phyloP scores from a whole-genome alignment of 2,329 filamentous ascomycete genomes.

The Aspergillus ustus region DNA sequence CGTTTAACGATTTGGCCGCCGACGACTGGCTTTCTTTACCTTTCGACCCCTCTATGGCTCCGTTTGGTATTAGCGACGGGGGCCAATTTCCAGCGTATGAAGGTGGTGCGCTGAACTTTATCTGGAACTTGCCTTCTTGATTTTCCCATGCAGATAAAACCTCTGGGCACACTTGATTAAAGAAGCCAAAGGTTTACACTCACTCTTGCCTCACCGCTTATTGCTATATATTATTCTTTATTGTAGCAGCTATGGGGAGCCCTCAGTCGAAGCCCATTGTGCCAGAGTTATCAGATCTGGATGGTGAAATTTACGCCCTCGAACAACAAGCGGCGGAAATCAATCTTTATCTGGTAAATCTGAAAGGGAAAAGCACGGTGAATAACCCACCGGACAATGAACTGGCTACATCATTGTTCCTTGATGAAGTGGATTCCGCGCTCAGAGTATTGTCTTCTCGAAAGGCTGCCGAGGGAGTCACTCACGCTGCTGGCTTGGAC shows the following conservation, averaged over 20 bases:
- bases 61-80: constrained; percentile 44
- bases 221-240: background rate
- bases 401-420: background rate
- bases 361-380: background rate
- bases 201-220: background rate
- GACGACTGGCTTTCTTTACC: constrained; percentile 50
- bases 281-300: background rate
- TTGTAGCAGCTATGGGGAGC: background rate
- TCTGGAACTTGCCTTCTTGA: constrained; percentile 48
- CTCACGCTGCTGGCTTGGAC: background rate
- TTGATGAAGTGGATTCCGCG: background rate
- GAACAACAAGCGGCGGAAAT: constrained; percentile 1
- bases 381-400: constrained; percentile 1
- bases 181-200: background rate
- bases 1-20: constrained; percentile 35
- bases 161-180: background rate
- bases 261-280: background rate
- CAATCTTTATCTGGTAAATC: background rate
- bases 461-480: background rate
- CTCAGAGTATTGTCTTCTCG: background rate
- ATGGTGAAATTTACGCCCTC: background rate
- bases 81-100: constrained; percentile 47
- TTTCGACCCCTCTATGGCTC: constrained; percentile 51
- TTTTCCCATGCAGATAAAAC: background rate
- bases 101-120: constrained; percentile 46